Conservation (phyloP, 768 basidiomycete species). For the Mycena albidolilacea region DNA sequence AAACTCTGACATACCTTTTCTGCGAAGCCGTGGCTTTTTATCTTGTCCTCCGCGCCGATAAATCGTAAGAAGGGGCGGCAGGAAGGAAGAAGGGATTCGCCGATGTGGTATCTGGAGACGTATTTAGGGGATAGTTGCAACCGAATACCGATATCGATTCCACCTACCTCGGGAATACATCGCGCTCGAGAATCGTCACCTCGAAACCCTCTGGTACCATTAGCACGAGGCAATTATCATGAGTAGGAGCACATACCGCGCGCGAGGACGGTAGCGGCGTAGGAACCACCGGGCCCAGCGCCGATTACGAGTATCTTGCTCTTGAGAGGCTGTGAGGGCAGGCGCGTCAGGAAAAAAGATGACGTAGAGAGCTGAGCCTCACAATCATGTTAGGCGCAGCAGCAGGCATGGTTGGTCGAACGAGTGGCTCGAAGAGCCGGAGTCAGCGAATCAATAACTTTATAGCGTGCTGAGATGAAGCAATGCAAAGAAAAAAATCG, state of each 20-base stretch:
- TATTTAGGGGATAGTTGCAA: not conserved
- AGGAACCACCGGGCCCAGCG: constrained; percentile 46
- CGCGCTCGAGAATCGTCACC: constrained; percentile 44
- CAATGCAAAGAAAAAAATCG: too few species aligned
- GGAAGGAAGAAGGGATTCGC: constrained; percentile 35
- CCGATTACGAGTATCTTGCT: constrained; percentile 24
- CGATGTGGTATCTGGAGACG: constrained; percentile 40
- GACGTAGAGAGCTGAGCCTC: not conserved
- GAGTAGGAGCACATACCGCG: constrained; percentile 13
- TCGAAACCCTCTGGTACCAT: constrained; percentile 42
- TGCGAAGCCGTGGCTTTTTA: constrained; percentile 24
- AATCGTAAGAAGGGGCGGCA: constrained; percentile 14
- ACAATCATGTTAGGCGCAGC: not conserved
- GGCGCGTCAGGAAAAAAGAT: not conserved
- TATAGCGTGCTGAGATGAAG: too few species aligned
- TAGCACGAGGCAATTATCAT: not conserved
- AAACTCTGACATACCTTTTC: constrained; percentile 10
- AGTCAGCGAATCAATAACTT: too few species aligned
- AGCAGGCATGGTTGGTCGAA: not conserved
- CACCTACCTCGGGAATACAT: constrained; percentile 40
- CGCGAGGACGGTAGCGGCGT: constrained; percentile 45
- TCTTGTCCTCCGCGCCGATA: constrained; percentile 16
- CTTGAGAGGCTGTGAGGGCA: not conserved
- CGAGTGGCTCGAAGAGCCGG: too few species aligned
- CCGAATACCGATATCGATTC: not conserved